A percentile compares a stretch with the other conserved stretches of the same genome.
Evolutionary conservation across 2,329 filamentous ascomycete species (phyloP).

Genomic region (Fusarium algeriense): DNA sequence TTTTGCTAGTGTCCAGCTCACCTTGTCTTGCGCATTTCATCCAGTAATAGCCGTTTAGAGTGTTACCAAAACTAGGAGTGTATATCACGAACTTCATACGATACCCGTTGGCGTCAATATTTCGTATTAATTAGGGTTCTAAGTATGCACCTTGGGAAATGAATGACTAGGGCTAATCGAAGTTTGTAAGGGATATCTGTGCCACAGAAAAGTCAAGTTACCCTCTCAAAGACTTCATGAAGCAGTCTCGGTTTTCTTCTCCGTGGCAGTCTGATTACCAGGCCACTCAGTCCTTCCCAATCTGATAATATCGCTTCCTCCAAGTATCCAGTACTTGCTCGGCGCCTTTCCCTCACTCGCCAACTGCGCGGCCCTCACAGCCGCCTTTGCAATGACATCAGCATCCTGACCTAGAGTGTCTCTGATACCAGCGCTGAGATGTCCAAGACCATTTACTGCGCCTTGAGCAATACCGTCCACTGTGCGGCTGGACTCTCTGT

Average conservation of each 20-base stretch:
- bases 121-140: not conserved
- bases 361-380: conserved; percentile 69
- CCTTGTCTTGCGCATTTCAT: too few species aligned
- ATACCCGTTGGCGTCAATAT: not conserved
- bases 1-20: not conserved
- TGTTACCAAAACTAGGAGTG: not conserved
- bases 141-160: not conserved
- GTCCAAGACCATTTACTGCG: conserved; percentile 68
- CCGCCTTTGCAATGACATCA: conserved; percentile 76
- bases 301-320: conserved; percentile 72
- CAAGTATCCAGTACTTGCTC: conserved; percentile 71
- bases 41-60: not conserved
- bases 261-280: conserved; percentile 41
- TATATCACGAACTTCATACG: not conserved
- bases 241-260: conserved; percentile 14
- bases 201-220: not conserved
- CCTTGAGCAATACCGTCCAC: conserved; percentile 68
- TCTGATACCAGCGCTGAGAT: conserved; percentile 66
- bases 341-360: conserved; percentile 71
- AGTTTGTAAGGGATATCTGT: not conserved
- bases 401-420: conserved; percentile 80
- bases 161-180: not conserved
- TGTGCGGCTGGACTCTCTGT: conserved; percentile 71
- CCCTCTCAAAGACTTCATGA: not conserved
- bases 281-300: conserved; percentile 72